Percentiles rank a stretch among this genome's conserved stretches.
phyloP scores from a whole-genome alignment of 2,329 filamentous ascomycete species.

The Dactylellina cionopaga region DNA sequence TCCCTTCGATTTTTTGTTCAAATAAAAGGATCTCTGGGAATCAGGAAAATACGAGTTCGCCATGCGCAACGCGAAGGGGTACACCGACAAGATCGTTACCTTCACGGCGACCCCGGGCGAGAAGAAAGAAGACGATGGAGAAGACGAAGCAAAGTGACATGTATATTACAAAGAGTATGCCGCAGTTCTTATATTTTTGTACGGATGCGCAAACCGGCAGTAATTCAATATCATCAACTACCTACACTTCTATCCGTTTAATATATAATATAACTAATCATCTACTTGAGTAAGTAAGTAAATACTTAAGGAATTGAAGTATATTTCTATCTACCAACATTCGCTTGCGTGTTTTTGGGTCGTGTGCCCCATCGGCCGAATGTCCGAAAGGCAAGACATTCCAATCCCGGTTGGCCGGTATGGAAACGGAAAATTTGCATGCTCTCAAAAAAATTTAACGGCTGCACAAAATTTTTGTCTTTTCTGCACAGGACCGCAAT shows the following conservation, averaged over 20 bases:
- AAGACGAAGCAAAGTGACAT: constrained; percentile 34
- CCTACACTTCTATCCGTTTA: no score
- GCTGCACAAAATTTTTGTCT: constrained; percentile 17
- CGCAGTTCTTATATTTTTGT: background rate
- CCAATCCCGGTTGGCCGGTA: constrained; percentile 10
- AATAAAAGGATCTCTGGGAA: constrained; percentile 65
- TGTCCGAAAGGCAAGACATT: constrained; percentile 19
- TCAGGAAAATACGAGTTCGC: constrained; percentile 65
- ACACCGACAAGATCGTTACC: constrained; percentile 59
- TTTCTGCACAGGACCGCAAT: constrained; percentile 6
- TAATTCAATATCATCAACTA: no score
- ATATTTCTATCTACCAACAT: no score
- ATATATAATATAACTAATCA: no score
- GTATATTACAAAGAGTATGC: constrained; percentile 3
- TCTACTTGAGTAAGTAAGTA: no score
- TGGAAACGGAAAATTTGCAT: constrained; percentile 25
- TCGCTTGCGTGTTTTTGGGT: no score
- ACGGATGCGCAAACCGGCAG: no score
- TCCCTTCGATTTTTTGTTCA: no score
- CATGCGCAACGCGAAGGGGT: constrained; percentile 60
- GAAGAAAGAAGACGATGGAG: constrained; percentile 54
- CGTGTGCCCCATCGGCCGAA: constrained; percentile 28
- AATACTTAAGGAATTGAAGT: no score
- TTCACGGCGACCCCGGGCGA: constrained; percentile 59
- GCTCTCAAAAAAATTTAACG: constrained; percentile 20